These are phyloP conservation scores for Diaporthe sp. DNA, from an alignment of 2,329 filamentous ascomycete species.

Conservation along the genomic window DNA sequence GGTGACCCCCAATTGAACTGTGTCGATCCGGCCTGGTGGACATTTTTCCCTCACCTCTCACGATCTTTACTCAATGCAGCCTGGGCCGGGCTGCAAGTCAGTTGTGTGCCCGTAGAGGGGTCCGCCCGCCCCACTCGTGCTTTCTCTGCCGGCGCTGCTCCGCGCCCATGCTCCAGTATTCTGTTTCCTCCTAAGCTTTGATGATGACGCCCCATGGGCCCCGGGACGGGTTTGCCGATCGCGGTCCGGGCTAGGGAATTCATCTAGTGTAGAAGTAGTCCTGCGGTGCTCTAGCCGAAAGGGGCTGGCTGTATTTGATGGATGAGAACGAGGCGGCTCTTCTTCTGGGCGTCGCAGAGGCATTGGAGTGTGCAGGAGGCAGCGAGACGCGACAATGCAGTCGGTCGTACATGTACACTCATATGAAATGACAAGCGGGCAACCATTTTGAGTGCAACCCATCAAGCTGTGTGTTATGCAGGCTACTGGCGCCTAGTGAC, in stretches of 20 bases:
- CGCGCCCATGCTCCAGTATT: slow-evolving; percentile 15
- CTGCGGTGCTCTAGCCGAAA: not conserved
- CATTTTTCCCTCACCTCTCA: slow-evolving; percentile 14
- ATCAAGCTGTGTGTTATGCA: not conserved
- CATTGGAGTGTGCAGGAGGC: not conserved
- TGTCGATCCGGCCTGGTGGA: slow-evolving; percentile 1
- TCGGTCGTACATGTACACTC: not conserved
- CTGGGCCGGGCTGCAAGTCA: slow-evolving; percentile 11
- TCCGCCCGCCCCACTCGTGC: slow-evolving; percentile 6
- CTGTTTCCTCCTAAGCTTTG: not conserved
- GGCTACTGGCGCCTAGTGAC: not conserved
- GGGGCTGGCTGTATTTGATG: not conserved
- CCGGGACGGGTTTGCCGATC: slow-evolving; percentile 29
- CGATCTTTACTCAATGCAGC: slow-evolving; percentile 19
- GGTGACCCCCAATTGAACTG: too few relatives aligned
- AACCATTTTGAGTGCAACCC: not conserved
- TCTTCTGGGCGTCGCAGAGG: not conserved
- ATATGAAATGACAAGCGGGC: not conserved
- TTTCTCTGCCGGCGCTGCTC: slow-evolving; percentile 24
- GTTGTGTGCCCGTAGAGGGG: not conserved
- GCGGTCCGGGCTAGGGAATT: slow-evolving; percentile 31
- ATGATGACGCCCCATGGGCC: slow-evolving; percentile 16
- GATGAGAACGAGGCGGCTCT: not conserved
- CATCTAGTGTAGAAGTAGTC: not conserved
- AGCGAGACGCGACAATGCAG: not conserved